Evolutionary conservation across 2,329 filamentous ascomycete genomes (phyloP).

Genomic region (Septoria petroselini): DNA sequence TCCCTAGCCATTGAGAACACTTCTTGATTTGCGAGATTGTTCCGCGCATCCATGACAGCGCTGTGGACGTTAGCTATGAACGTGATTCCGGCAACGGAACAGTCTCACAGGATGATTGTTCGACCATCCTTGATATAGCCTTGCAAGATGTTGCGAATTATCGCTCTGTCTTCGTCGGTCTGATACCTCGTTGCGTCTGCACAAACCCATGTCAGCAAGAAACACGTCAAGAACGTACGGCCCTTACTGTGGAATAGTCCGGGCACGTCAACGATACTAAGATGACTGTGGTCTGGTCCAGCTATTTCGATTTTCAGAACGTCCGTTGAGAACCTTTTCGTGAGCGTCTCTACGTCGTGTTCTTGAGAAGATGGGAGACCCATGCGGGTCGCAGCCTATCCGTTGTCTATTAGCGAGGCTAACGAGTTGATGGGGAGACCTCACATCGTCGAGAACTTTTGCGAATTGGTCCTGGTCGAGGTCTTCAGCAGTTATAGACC

Average conservation of each 20-base stretch:
- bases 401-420: too few relatives aligned
- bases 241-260: conserved; percentile 39
- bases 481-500: conserved; percentile 1
- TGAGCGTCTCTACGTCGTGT: conserved; percentile 12
- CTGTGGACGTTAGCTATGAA: too few relatives aligned
- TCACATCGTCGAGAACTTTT: conserved; percentile 28
- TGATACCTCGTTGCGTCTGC: conserved; percentile 34
- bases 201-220: too few relatives aligned
- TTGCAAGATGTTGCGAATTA: conserved; percentile 43
- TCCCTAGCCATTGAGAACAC: conserved; percentile 45
- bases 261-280: conserved; percentile 36
- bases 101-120: conserved; percentile 46
- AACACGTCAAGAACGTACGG: too few relatives aligned
- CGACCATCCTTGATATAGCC: conserved; percentile 43
- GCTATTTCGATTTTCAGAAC: conserved; percentile 33
- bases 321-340: conserved; percentile 37
- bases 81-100: too few relatives aligned
- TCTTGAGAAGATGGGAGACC: conserved; percentile 17
- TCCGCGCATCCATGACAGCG: conserved; percentile 44
- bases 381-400: too few relatives aligned
- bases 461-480: conserved; percentile 26
- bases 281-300: conserved; percentile 32
- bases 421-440: too few relatives aligned
- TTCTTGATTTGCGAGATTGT: conserved; percentile 48
- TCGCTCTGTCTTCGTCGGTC: conserved; percentile 41